Evolutionary conservation across 129 eudicot species (phyloP), one percentile per base, ranked within the genome.

Genomic region (Artemisia annua): DNA sequence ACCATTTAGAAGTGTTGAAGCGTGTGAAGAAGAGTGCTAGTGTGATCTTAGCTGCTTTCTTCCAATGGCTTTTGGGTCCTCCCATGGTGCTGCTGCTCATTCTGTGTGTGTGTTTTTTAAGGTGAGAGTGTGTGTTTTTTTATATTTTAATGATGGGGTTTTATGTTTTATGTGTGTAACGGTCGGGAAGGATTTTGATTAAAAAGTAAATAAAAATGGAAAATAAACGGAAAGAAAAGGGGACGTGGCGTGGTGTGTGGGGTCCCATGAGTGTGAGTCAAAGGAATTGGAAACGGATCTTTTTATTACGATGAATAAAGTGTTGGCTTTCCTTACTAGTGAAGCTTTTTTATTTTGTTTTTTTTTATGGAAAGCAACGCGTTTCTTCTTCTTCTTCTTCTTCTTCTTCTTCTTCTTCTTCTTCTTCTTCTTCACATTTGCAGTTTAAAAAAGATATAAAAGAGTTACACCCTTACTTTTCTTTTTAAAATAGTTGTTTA

Each of bases 1-100:
- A 93, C 98, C 98, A 95, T 95, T 88, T 88, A 61, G 99, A 91
- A 54, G 91, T 84, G 51, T 87, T 95, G 91, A 95, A 95, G 79
- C 84, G 74, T 3, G 70, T 73, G 81, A 87, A 78, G 71, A 90
- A 83, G 65, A 91, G 81, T 1, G 89, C 78, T 10, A 80, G 58
- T 6, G 84, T 84, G 59, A 88, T 57, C 58, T 74, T 82, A 56
- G 85, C 69, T 0, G 84, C 87, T 76, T 87, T 89, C 89, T 86
- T 87, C 85, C 98, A 89, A 50, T 84, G 83, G 48, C 65, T 59
- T 24, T 66, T 72, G 35, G 91, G 87, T 64, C 63, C 82, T 48
- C 70, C 55, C 22, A 26, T 2, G 79, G 76, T 62, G 32, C 59
- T n/a, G n/a, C n/a, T 86, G 28, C 79, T 87, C 96, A 89, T 89